Evolutionary conservation across 2,329 filamentous ascomycete genomes (phyloP), one percentile per base, ranked within the genome.

Genomic region (Colletotrichum sp.): DNA sequence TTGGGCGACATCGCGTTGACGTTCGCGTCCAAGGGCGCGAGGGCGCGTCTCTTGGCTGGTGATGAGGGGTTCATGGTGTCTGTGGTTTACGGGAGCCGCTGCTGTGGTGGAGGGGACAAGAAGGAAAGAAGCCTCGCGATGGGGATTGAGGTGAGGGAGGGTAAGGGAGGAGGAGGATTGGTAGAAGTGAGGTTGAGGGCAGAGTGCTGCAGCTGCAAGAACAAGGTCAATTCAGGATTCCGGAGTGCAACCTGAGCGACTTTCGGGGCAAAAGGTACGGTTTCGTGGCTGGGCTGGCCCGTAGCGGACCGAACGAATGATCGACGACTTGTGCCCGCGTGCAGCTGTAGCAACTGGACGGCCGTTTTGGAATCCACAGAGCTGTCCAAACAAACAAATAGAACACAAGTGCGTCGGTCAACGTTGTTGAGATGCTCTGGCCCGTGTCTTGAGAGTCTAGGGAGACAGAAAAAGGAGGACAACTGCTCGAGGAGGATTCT

Each of bases 21-120:
- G 83, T 89, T 89, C 71, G 85, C 84, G 82, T 89, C 84, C 67
- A 88, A 83, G 26, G 86, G 81, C 68, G 85, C 88, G 55, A 90
- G 86, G 77, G 86, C 88, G 86, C 88, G 88, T 86, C 87, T 84
- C 81, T 88, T 89, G 48, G 81, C 77, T 13, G 87, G 87, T 62
- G 85, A 85, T 57, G 84, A 82, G 36, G 81, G 73, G 71, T 78
- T 68, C 77, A 78, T 78, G 39, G 13, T 75, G 68, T 36, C 15
- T 39, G 30, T 28, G n/a, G 55, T 18, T 62, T 63, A 24, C 32
- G 26, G 18, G 30, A 34, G 32, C 22, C 32, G 36, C 24, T 22
- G 32, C 8, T 64, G 30, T 48, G n/a, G 32, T 10, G 39, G 16
- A 6, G 26, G 6, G 34, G 24, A 65, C 24, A 9, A 64, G 60